Conservation (phyloP, 2,329 filamentous ascomycete genomes). For the Lachnellula cervina region DNA sequence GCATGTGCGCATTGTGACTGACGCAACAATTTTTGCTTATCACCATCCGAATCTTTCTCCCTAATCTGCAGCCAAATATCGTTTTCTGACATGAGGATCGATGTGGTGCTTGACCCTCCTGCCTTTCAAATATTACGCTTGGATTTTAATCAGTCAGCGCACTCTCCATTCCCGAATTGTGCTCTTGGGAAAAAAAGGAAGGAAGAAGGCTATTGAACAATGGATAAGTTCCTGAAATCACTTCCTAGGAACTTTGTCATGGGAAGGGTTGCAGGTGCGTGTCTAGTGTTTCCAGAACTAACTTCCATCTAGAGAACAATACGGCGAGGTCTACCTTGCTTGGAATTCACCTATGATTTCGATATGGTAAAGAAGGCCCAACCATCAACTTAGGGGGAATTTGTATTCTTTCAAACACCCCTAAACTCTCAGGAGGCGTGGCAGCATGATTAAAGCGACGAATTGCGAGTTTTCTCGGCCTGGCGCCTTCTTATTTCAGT, state of each 20-base stretch:
- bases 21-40: not conserved
- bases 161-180: not conserved
- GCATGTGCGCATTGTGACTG: not conserved
- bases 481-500: conserved; percentile 67
- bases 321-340: not conserved
- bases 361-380: not conserved
- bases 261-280: not conserved
- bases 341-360: not conserved
- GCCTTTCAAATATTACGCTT: not conserved
- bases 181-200: not conserved
- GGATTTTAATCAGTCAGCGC: not conserved
- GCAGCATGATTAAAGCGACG: conserved; percentile 14
- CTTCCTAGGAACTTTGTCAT: not conserved
- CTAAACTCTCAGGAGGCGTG: not conserved
- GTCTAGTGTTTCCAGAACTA: not conserved
- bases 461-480: conserved; percentile 21
- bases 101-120: not conserved
- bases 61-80: not conserved
- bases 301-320: not conserved
- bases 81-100: not conserved
- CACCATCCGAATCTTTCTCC: not conserved
- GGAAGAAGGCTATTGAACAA: not conserved
- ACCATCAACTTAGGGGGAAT: not conserved
- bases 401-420: not conserved
- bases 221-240: not conserved